These are phyloP conservation scores for Psidium guajava DNA, from an alignment of 345 rosid species.

Conservation along the genomic window DNA sequence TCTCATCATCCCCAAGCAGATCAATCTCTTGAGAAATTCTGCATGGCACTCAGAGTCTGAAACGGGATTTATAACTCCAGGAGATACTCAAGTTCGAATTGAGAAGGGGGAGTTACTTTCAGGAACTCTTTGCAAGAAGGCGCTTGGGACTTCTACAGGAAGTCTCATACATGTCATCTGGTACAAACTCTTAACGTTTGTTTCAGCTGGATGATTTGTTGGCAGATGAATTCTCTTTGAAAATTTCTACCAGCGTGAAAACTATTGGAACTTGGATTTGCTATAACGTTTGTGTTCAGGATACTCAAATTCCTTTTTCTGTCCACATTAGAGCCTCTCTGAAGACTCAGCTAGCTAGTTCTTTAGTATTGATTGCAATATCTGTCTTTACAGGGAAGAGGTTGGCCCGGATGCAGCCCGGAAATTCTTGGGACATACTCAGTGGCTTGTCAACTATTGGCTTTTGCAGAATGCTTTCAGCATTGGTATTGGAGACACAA, in stretches of 20 bases:
- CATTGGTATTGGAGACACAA: slow-evolving; percentile 97
- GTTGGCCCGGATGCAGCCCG: slow-evolving; percentile 99
- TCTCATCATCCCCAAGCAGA: slow-evolving; percentile 96
- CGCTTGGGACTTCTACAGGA: slow-evolving; percentile 84
- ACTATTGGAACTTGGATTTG: background rate
- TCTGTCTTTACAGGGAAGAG: slow-evolving; percentile 62
- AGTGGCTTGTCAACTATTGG: slow-evolving; percentile 99
- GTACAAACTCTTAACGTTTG: slow-evolving; percentile 21
- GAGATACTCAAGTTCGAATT: slow-evolving; percentile 91
- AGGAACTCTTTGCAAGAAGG: slow-evolving; percentile 95
- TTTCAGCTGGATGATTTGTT: background rate
- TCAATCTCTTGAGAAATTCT: slow-evolving; percentile 70
- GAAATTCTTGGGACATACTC: slow-evolving; percentile 93
- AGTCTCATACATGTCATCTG: slow-evolving; percentile 94
- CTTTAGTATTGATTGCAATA: background rate
- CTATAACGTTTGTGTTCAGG: background rate
- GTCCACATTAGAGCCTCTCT: background rate
- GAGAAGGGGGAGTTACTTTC: slow-evolving; percentile 87
- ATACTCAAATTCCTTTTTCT: background rate
- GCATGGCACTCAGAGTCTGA: slow-evolving; percentile 88
- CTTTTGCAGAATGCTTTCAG: slow-evolving; percentile 89
- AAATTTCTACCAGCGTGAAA: background rate
- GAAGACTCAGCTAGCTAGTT: background rate
- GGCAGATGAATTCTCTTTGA: background rate
- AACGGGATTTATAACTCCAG: slow-evolving; percentile 71